Percentiles rank a stretch among this genome's conserved stretches.
phyloP scores from a whole-genome alignment of 345 rosid genomes.

The Crucihimalaya himalaica region DNA sequence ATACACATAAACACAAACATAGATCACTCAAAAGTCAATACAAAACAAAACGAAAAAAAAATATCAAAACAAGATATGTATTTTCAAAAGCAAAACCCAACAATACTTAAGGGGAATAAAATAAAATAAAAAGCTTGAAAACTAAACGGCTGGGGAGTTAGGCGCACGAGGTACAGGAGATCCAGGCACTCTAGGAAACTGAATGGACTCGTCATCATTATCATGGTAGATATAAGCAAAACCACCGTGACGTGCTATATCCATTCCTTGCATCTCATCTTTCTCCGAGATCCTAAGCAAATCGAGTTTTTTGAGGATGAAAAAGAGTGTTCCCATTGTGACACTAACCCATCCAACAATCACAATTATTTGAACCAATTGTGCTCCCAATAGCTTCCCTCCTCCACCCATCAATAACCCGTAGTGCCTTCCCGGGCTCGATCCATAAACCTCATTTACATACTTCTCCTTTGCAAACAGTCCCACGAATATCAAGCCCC shows the following conservation, averaged over 20 bases:
- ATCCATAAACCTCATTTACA: slow-evolving; percentile 57
- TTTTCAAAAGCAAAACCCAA: slow-evolving; percentile 17
- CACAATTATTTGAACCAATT: slow-evolving; percentile 68
- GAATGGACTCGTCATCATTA: slow-evolving; percentile 48
- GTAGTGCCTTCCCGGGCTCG: slow-evolving; percentile 43
- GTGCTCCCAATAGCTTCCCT: slow-evolving; percentile 76
- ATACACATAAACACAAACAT: neutral
- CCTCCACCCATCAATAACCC: slow-evolving; percentile 94
- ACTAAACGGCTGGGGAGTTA: neutral
- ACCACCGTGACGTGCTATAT: slow-evolving; percentile 83
- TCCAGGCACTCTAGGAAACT: slow-evolving; percentile 44
- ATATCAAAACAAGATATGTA: neutral
- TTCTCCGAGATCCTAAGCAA: slow-evolving; percentile 68
- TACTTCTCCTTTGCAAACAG: slow-evolving; percentile 63
- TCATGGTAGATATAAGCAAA: slow-evolving; percentile 82
- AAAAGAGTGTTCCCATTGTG: slow-evolving; percentile 83
- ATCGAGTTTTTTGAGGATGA: slow-evolving; percentile 52
- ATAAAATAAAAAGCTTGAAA: neutral
- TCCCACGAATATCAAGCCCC: slow-evolving; percentile 89
- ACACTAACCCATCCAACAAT: slow-evolving; percentile 80
- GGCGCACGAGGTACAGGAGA: slow-evolving; percentile 34
- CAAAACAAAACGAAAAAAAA: neutral
- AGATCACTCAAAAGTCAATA: neutral
- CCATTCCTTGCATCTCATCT: slow-evolving; percentile 91
- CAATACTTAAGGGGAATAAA: neutral